Evolutionary conservation across 495 filamentous ascomycete species (phyloP), one percentile per base, ranked within the genome.

Genomic region (Pyronema domesticum): DNA sequence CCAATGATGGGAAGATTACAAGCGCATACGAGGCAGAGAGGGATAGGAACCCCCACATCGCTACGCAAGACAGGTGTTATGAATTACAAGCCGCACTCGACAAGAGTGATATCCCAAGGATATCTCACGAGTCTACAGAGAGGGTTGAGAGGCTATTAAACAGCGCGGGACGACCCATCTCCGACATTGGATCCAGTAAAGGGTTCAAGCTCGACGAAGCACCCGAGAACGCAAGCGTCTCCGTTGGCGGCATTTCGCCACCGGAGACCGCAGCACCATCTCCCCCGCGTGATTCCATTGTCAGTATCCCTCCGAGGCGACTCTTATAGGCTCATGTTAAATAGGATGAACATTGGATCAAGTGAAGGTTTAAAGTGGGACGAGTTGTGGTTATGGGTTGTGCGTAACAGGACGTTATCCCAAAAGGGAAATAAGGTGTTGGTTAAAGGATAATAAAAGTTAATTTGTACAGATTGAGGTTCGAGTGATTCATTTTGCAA

Each of bases 61-160:
- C 86, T 37, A 93, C 85, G 65, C 87, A 94, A 66, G 86, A 93
- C 62, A 89, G 88, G 64, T 79, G 80, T 0, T 76, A 85, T 46
- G 78, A 85, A 60, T 49, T 55, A 10, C 44, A 43, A 45, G 50
- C 53, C 33, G 48, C 18, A 43, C 53, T 61, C 7, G 61, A 63
- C n/a, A 54, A 47, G 36, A 52, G 46, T 13, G 61, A 64, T 36
- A 11, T 56, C 0, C 57, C 57, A 9, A 61, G 61, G 46, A 60
- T 35, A 37, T 60, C 62, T 35, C 54, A 60, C 47, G 62, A 64
- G 44, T 64, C 39, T 4, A 53, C 54, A 42, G 7, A 18, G 37
- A 3, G 6, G 37, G 35, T 54, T 35, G 60, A 63, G 45, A 62
- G 56, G 11, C 14, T n/a, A 34, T 5, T 40, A 6, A 40, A 18